These are phyloP conservation scores for Yueomyces sp. DNA, from an alignment of 1,139 yeast species.

Conservation along the genomic window DNA sequence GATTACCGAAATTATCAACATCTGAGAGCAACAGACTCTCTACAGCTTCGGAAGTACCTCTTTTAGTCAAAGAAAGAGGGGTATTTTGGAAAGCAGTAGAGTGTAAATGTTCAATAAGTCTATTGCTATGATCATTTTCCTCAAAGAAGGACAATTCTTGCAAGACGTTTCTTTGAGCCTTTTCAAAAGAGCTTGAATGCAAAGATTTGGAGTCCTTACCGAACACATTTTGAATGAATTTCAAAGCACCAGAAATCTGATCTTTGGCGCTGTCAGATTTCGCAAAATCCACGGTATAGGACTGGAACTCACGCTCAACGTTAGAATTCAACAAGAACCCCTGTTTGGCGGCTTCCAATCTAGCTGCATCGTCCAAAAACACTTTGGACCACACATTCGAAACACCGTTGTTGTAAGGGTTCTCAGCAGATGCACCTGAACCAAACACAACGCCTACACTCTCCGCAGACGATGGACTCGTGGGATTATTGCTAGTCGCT, in stretches of 20 bases:
- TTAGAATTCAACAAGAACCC: constrained; percentile 37
- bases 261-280: background rate
- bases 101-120: constrained; percentile 60
- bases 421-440: constrained; percentile 72
- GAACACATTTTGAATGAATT: constrained; percentile 4
- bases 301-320: constrained; percentile 42
- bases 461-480: constrained; percentile 35
- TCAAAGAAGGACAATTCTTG: constrained; percentile 30
- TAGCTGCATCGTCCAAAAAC: constrained; percentile 27
- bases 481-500: constrained; percentile 52
- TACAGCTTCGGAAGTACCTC: constrained; percentile 58
- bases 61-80: constrained; percentile 60
- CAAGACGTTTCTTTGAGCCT: constrained; percentile 27
- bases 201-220: constrained; percentile 1
- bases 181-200: constrained; percentile 1
- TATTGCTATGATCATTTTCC: constrained; percentile 23
- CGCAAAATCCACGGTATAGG: constrained; percentile 35
- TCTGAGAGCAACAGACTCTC: constrained; percentile 46
- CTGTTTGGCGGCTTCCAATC: constrained; percentile 24
- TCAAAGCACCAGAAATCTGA: background rate
- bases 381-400: constrained; percentile 49
- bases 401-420: constrained; percentile 69
- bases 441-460: constrained; percentile 59
- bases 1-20: constrained; percentile 40
- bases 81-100: constrained; percentile 79